Percentiles rank a stretch among this genome's conserved stretches.
phyloP scores from a whole-genome alignment of 106 monocot species.

The Dioscorea zingiberensis region DNA sequence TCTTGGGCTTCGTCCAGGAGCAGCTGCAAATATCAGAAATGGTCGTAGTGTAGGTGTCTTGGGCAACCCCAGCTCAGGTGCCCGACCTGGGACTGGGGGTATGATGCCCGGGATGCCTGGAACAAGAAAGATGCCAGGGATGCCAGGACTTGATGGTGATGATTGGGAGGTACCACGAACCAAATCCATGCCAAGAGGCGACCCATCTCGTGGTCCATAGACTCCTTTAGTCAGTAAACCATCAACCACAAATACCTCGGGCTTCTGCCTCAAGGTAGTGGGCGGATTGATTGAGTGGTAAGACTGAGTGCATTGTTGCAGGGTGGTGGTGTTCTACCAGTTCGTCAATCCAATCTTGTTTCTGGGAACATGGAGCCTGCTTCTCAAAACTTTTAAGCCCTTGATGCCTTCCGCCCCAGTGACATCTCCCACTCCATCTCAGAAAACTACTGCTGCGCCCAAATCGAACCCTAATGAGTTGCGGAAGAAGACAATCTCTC shows the following conservation, averaged over 20 bases:
- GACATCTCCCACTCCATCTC: conserved; percentile 5
- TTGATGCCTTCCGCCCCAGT: conserved; percentile 8
- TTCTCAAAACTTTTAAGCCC: conserved; percentile 11
- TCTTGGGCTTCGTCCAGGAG: conserved; percentile 83
- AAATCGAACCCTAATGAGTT: conserved; percentile 28
- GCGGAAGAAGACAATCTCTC: conserved; percentile 69
- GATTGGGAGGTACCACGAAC: conserved; percentile 79
- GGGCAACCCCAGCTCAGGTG: neutral
- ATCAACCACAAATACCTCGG: conserved; percentile 39
- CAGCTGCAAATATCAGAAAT: conserved; percentile 65
- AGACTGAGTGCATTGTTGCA: conserved; percentile 71
- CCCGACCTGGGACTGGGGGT: conserved; percentile 64
- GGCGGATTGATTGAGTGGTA: conserved; percentile 50
- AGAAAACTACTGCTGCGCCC: conserved; percentile 17
- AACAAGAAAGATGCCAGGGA: conserved; percentile 86
- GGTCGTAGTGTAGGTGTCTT: conserved; percentile 34
- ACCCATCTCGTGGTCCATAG: conserved; percentile 17
- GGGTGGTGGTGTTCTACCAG: conserved; percentile 15
- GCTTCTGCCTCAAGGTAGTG: conserved; percentile 70
- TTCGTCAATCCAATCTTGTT: conserved; percentile 10
- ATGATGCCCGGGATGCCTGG: conserved; percentile 99
- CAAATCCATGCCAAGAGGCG: conserved; percentile 49
- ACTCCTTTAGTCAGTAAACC: conserved; percentile 24
- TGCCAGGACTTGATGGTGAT: conserved; percentile 65
- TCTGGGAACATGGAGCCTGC: neutral